A percentile compares a stretch with the other conserved stretches of the same genome.
Evolutionary conservation across 2,329 filamentous ascomycete genomes (phyloP).

Genomic region (Huntiella decipiens): DNA sequence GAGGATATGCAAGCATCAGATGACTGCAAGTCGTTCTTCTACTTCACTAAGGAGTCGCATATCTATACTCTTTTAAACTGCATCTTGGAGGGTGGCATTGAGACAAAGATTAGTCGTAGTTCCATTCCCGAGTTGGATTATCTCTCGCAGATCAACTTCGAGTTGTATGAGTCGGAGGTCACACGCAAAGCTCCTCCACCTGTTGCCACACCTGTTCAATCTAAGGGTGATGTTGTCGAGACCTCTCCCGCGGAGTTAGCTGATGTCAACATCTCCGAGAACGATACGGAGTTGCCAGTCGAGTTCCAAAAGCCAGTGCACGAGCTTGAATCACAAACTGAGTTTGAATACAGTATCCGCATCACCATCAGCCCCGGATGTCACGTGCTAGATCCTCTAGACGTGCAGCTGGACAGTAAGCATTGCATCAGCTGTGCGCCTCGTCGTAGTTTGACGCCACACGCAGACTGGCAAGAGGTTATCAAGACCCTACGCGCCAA

Average conservation of each 20-base stretch:
- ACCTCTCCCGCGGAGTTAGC: background rate
- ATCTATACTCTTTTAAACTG: conserved; percentile 97
- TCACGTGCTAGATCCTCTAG: conserved; percentile 87
- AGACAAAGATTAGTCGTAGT: conserved; percentile 89
- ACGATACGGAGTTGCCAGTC: too few relatives aligned
- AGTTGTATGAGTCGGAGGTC: conserved; percentile 89
- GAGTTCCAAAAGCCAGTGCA: too few relatives aligned
- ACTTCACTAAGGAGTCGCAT: conserved; percentile 98
- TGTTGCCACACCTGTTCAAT: conserved; percentile 9
- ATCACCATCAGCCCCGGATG: conserved; percentile 93
- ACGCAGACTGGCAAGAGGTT: conserved; percentile 92
- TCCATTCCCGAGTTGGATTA: conserved; percentile 96
- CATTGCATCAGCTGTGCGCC: conserved; percentile 92
- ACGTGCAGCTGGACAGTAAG: conserved; percentile 88
- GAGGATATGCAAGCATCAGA: conserved; percentile 94
- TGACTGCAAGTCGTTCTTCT: conserved; percentile 90
- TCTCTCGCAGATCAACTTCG: conserved; percentile 91
- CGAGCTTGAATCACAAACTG: conserved; percentile 23
- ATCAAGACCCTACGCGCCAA: conserved; percentile 87
- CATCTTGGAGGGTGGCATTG: conserved; percentile 88
- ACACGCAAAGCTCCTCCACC: conserved; percentile 21
- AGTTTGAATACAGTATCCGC: conserved; percentile 85
- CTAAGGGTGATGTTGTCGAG: background rate
- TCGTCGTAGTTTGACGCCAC: conserved; percentile 72
- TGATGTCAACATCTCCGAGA: background rate